Evolutionary conservation across 345 rosid genomes (phyloP).

Genomic region (Angophora floribunda): DNA sequence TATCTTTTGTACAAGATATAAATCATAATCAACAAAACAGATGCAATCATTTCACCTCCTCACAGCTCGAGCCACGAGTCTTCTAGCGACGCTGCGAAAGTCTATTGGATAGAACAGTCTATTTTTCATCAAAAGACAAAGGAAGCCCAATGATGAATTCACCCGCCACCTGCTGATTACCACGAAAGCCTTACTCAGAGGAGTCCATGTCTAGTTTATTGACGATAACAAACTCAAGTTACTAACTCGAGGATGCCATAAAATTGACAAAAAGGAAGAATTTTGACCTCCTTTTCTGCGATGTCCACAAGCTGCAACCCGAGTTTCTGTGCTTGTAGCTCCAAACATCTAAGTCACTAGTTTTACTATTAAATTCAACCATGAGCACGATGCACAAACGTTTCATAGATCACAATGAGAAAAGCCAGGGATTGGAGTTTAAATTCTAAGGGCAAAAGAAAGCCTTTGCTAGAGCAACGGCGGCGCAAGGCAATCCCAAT

Average conservation of each 20-base stretch:
- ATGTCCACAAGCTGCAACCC: conserved; percentile 51
- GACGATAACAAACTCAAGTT: too few relatives aligned
- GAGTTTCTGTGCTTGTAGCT: conserved; percentile 61
- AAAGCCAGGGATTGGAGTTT: background rate
- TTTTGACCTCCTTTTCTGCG: conserved; percentile 51
- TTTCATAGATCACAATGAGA: background rate
- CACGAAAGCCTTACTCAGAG: background rate
- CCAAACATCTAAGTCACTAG: conserved; percentile 35
- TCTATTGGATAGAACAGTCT: conserved; percentile 32
- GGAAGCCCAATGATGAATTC: conserved; percentile 74
- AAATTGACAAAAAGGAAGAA: background rate
- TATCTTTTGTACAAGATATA: too few relatives aligned
- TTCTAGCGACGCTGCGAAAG: conserved; percentile 64
- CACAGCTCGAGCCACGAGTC: conserved; percentile 20
- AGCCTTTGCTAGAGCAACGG: conserved; percentile 77
- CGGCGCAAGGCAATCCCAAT: conserved; percentile 69
- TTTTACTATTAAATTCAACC: background rate
- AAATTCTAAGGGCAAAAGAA: conserved; percentile 10
- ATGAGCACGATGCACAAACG: background rate
- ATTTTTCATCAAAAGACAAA: conserved; percentile 48
- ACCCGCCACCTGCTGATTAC: conserved; percentile 47
- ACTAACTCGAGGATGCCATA: background rate
- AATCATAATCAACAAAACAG: too few relatives aligned
- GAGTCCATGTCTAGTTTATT: background rate
- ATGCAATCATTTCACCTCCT: too few relatives aligned